Evolutionary conservation across 2,329 filamentous ascomycete genomes (phyloP).

Genomic region (Colletotrichum liaoningense): DNA sequence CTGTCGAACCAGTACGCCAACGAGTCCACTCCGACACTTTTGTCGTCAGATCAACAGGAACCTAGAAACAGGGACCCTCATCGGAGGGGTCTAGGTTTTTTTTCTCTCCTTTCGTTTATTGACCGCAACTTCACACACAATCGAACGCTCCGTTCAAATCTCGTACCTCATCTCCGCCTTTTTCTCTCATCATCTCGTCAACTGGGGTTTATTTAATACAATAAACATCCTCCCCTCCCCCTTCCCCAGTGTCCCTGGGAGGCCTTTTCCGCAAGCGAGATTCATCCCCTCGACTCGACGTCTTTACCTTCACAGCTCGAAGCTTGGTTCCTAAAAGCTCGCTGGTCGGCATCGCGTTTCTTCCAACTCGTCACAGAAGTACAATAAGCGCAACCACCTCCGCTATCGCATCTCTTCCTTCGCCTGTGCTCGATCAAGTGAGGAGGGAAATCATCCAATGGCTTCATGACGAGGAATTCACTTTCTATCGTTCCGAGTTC

Average conservation of each 20-base stretch:
- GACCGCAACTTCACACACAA: slow-evolving; percentile 32
- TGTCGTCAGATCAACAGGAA: slow-evolving; percentile 33
- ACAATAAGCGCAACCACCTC: background rate
- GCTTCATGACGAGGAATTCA: slow-evolving; percentile 22
- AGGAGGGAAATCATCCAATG: slow-evolving; percentile 31
- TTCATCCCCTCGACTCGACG: slow-evolving; percentile 2
- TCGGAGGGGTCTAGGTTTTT: slow-evolving; percentile 9
- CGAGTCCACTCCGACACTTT: slow-evolving; percentile 15
- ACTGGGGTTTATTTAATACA: slow-evolving; percentile 4
- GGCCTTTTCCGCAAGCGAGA: slow-evolving; percentile 14
- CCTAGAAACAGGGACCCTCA: slow-evolving; percentile 12
- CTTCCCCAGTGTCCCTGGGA: slow-evolving; percentile 12
- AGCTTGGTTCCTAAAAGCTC: slow-evolving; percentile 35
- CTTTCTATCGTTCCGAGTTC: slow-evolving; percentile 17
- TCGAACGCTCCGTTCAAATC: slow-evolving; percentile 1
- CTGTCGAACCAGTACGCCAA: background rate
- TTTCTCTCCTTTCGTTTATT: background rate
- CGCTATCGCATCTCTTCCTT: background rate
- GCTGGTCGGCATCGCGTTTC: slow-evolving; percentile 15
- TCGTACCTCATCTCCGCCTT: slow-evolving; percentile 27
- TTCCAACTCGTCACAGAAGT: background rate
- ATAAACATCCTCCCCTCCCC: background rate
- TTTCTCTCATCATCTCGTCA: slow-evolving; percentile 25
- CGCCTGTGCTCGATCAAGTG: slow-evolving; percentile 14
- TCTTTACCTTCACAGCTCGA: slow-evolving; percentile 20